Base-by-base conservation (phyloP, 768 basidiomycete genomes). In the Lactarius deliciosus region DNA sequence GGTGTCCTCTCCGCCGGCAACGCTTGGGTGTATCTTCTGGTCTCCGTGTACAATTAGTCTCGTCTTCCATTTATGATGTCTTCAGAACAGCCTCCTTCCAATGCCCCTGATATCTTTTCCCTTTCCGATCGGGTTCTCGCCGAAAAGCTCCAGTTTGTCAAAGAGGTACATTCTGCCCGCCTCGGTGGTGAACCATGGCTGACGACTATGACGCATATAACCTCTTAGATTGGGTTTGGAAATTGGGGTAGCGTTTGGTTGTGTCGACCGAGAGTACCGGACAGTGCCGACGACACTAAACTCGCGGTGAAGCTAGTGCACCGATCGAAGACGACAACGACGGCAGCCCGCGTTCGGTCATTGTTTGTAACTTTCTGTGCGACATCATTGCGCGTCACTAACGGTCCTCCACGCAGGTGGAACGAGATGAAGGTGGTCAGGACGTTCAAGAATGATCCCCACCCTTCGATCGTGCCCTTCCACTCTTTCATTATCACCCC, bases 361-460 rank as follows among this genome's bases (percentile, higher is more conserved):
- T 80, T 98, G 86, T 97, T 73, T 68, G 88, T 80, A 1, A 45
- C 61, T 56, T 56, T 64, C 53, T 63, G 58, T 13, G 28, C 10
- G 54, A 36, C 36, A 11, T 55, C 25, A 56, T n/a, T 5, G 25
- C 64, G 60, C 41, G 9, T 16, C 60, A 63, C 45, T 54, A 56
- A 61, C 5, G 18, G 54, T 40, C 15, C n/a, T 16, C 34, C 38
- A 30, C 34, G 43, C 69, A 94, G 92, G 79, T 94, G 95, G 95
- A 96, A 95, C 74, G 95, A 98, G 80, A 96, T 96, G 94, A 96
- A 96, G 83, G 90, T 96, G 72, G 87, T 98, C 66, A 83, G 91
- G 71, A 81, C 87, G 13, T 86, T 98, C 76, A 91, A 90, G 79
- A 78, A 86, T 55, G 89, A 94, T 72, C 86, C 89, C 10, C 96